phyloP scores from a whole-genome alignment of 2,329 filamentous ascomycete species.

The Aspergillus cejpii region DNA sequence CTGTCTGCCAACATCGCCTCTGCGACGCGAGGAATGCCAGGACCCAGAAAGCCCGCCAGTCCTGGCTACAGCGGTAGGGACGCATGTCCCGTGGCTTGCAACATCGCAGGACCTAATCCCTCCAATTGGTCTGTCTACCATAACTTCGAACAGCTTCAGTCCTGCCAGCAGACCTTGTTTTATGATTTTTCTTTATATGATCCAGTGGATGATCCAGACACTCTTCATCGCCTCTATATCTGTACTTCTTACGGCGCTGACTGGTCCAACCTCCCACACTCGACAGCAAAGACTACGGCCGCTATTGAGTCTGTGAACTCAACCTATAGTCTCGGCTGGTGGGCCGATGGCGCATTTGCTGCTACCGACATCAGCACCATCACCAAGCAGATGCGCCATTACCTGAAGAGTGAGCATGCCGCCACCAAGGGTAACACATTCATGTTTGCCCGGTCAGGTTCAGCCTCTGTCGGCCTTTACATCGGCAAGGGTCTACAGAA shows the following conservation, averaged over 20 bases:
- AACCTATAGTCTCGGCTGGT: slow-evolving; percentile 27
- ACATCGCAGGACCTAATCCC: too few species aligned
- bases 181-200: too few species aligned
- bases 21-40: too few species aligned
- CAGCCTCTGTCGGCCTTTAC: slow-evolving; percentile 32
- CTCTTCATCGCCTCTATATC: not conserved
- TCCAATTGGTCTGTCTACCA: not conserved
- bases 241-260: too few species aligned
- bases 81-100: too few species aligned
- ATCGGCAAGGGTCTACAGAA: slow-evolving; percentile 28
- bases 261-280: slow-evolving; percentile 1
- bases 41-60: too few species aligned
- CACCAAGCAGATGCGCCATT: slow-evolving; percentile 26
- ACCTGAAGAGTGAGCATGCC: slow-evolving; percentile 22
- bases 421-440: slow-evolving; percentile 18
- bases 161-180: too few species aligned
- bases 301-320: slow-evolving; percentile 13
- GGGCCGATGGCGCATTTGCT: slow-evolving; percentile 17
- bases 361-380: slow-evolving; percentile 19
- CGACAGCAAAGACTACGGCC: slow-evolving; percentile 4
- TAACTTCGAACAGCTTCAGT: too few species aligned
- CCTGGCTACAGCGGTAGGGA: too few species aligned
- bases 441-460: slow-evolving; percentile 27
- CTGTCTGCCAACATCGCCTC: not conserved
- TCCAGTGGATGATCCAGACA: not conserved